These are phyloP conservation scores for Fusarium haematococcum DNA, from an alignment of 2,329 filamentous ascomycete species.

Conservation along the genomic window DNA sequence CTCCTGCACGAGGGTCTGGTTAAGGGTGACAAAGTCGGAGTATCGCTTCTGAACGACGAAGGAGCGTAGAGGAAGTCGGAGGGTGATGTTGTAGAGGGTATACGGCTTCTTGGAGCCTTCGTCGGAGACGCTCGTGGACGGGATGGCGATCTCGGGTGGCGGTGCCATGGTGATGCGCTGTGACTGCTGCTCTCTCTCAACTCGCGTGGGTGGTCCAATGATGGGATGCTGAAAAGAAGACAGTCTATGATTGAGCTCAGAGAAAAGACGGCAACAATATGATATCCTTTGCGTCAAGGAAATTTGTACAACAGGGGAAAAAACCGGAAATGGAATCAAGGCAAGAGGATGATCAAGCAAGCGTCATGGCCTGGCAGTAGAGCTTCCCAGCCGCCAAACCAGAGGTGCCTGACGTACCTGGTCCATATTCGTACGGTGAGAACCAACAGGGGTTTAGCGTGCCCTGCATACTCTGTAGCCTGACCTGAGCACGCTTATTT, in stretches of 20 bases:
- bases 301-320: background rate
- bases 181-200: slow-evolving; percentile 5
- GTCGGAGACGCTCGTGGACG: slow-evolving; percentile 70
- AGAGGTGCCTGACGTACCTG: slow-evolving; percentile 26
- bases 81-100: slow-evolving; percentile 82
- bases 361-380: slow-evolving; percentile 31
- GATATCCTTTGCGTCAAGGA: background rate
- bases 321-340: slow-evolving; percentile 5
- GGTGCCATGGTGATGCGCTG: slow-evolving; percentile 64
- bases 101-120: slow-evolving; percentile 70
- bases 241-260: background rate
- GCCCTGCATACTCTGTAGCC: slow-evolving; percentile 18
- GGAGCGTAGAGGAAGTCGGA: slow-evolving; percentile 80
- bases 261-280: background rate
- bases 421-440: slow-evolving; percentile 25
- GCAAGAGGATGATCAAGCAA: slow-evolving; percentile 23
- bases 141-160: slow-evolving; percentile 75
- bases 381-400: background rate
- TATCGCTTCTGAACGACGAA: slow-evolving; percentile 85
- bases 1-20: slow-evolving; percentile 69
- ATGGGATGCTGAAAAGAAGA: background rate
- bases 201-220: background rate
- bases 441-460: background rate
- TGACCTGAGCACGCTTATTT: background rate
- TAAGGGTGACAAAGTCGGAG: slow-evolving; percentile 79